Percentiles rank a stretch among this genome's conserved stretches.
Evolutionary conservation across 345 rosid species (phyloP).

Genomic region (Rhizophora apiculata): DNA sequence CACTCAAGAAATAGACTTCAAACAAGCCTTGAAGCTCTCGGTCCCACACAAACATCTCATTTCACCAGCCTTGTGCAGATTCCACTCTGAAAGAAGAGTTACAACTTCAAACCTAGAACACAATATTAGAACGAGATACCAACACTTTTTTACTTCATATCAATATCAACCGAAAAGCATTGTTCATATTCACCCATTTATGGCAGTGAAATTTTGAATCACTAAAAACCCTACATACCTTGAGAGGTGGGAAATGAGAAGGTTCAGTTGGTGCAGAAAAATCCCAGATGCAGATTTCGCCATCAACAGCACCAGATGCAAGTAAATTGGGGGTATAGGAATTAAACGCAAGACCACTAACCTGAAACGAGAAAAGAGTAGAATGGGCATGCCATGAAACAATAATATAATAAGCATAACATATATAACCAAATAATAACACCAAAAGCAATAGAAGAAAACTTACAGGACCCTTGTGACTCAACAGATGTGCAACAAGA

Average conservation of each 20-base stretch:
- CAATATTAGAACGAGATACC: no score
- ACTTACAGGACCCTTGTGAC: conserved; percentile 95
- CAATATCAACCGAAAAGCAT: no score
- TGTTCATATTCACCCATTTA: no score
- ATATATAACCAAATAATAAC: neutral
- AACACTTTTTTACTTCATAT: no score
- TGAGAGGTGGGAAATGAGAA: conserved; percentile 78
- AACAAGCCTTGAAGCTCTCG: no score
- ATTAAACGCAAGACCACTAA: conserved; percentile 98
- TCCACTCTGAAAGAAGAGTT: no score
- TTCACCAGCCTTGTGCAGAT: no score
- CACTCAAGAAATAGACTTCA: no score
- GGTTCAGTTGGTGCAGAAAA: conserved; percentile 74
- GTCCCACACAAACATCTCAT: no score
- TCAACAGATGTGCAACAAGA: conserved; percentile 68
- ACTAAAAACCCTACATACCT: conserved; percentile 34
- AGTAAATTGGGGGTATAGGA: conserved; percentile 66
- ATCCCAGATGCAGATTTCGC: conserved; percentile 98
- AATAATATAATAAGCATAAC: conserved; percentile 4
- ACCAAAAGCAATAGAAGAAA: conserved; percentile 16
- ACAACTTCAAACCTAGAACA: no score
- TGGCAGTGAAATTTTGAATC: no score
- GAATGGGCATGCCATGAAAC: conserved; percentile 4
- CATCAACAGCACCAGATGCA: conserved; percentile 98
- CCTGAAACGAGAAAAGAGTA: conserved; percentile 42